Evolutionary conservation across 2,329 filamentous ascomycete genomes (phyloP).

Genomic region (Dendrostoma leiphaemia): DNA sequence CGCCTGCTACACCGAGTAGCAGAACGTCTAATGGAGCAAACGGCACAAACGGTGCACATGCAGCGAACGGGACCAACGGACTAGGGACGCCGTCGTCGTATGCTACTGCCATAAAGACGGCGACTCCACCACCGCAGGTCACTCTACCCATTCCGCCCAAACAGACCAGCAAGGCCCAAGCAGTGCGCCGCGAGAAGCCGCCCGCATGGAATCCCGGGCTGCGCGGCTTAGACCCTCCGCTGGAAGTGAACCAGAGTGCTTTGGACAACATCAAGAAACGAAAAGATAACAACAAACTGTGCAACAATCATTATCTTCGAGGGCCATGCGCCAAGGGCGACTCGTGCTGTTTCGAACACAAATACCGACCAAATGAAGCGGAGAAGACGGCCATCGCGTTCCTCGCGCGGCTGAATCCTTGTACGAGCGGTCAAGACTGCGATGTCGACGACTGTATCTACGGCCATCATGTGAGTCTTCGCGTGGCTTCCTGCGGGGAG

Average conservation of each 20-base stretch:
- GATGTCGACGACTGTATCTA: conserved; percentile 59
- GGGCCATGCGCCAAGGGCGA: conserved; percentile 54
- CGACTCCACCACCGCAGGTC: conserved; percentile 42
- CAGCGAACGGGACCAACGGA: background rate
- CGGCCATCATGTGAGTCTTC: conserved; percentile 56
- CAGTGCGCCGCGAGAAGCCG: conserved; percentile 23
- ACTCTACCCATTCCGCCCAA: conserved; percentile 37
- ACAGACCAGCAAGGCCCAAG: conserved; percentile 17
- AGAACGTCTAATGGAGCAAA: background rate
- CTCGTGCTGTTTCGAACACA: conserved; percentile 57
- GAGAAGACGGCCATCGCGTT: conserved; percentile 56
- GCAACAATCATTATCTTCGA: conserved; percentile 61
- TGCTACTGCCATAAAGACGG: conserved; percentile 39
- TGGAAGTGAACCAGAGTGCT: conserved; percentile 42
- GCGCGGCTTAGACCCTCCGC: conserved; percentile 53
- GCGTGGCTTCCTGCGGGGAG: background rate
- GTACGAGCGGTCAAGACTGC: conserved; percentile 56
- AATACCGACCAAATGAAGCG: conserved; percentile 50
- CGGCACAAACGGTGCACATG: background rate
- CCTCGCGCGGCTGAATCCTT: conserved; percentile 57
- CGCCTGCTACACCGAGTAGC: conserved; percentile 25
- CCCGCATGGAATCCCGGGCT: conserved; percentile 51
- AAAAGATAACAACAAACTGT: conserved; percentile 54
- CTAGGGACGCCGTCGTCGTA: conserved; percentile 32
- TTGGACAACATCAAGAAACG: conserved; percentile 57